These are phyloP conservation scores for Coniferiporia weirii DNA, from an alignment of 1,284 basidiomycete species.

Conservation along the genomic window DNA sequence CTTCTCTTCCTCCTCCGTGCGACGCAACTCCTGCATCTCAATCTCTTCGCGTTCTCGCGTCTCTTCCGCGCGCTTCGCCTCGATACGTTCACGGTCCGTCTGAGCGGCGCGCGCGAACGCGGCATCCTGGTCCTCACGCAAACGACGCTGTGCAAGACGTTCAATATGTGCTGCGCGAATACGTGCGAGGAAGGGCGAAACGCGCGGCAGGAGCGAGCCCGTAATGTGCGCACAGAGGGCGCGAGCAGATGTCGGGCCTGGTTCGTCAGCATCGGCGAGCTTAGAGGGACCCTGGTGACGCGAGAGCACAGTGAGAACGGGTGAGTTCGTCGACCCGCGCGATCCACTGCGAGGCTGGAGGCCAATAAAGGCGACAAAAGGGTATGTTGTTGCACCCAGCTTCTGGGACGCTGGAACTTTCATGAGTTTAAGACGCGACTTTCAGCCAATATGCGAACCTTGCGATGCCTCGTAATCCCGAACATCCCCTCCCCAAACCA, in stretches of 20 bases:
- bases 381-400: conserved; percentile 85
- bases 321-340: conserved; percentile 36
- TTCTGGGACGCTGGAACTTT: conserved; percentile 67
- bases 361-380: conserved; percentile 87
- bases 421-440: conserved; percentile 3
- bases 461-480: conserved; percentile 79
- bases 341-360: conserved; percentile 64
- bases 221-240: conserved; percentile 63
- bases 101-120: conserved; percentile 65
- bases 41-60: conserved; percentile 32
- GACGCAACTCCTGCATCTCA: conserved; percentile 28
- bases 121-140: conserved; percentile 80
- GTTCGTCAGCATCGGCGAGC: conserved; percentile 25
- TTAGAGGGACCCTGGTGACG: conserved; percentile 71
- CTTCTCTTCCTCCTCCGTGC: conserved; percentile 29
- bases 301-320: conserved; percentile 72
- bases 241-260: conserved; percentile 54
- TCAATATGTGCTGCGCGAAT: conserved; percentile 41
- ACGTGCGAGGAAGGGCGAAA: conserved; percentile 66
- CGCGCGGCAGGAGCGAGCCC: conserved; percentile 72
- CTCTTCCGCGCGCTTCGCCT: conserved; percentile 40
- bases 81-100: conserved; percentile 68
- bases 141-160: conserved; percentile 59
- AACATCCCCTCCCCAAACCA: conserved; percentile 86
- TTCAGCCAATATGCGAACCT: conserved; percentile 42